Conservation (phyloP, 352 stramenopile genomes). For the Globisporangium carolinianum region DNA sequence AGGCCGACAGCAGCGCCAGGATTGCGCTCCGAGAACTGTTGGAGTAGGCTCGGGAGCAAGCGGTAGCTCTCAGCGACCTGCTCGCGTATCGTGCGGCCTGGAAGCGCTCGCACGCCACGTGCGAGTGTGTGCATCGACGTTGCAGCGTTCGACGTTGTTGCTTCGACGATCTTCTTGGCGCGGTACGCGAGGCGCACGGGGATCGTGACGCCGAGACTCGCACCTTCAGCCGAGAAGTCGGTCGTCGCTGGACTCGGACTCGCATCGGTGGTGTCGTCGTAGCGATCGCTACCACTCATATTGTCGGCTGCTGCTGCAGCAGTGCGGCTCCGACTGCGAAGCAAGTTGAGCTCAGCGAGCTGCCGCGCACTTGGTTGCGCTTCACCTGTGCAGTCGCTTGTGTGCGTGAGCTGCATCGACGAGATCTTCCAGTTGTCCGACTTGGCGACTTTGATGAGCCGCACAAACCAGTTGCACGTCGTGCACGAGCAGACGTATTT, state of each 20-base stretch:
- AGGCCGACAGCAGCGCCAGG: constrained; percentile 51
- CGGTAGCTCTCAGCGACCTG: constrained; percentile 80
- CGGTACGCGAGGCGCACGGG: constrained; percentile 15
- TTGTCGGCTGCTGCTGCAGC: no score
- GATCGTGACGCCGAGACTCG: constrained; percentile 17
- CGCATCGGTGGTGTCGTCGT: background rate
- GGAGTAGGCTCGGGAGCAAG: constrained; percentile 65
- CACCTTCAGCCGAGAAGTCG: constrained; percentile 10
- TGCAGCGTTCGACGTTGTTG: constrained; percentile 44
- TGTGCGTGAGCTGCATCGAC: constrained; percentile 81
- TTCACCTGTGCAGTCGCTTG: constrained; percentile 48
- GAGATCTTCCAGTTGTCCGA: constrained; percentile 89
- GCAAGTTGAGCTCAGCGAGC: constrained; percentile 74
- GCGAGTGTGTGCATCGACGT: constrained; percentile 65
- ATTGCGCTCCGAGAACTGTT: constrained; percentile 71
- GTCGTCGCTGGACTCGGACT: background rate
- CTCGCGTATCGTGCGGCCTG: constrained; percentile 61
- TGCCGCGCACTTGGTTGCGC: constrained; percentile 68
- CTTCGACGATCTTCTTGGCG: constrained; percentile 15
- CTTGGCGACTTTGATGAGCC: constrained; percentile 74
- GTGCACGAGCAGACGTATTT: constrained; percentile 82
- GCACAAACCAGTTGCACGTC: constrained; percentile 69
- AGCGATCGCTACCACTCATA: constrained; percentile 51
- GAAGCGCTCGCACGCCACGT: constrained; percentile 58
- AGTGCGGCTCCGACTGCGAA: constrained; percentile 33